A percentile compares a stretch with the other conserved stretches of the same genome.
These are phyloP conservation scores for Tolypocladium album DNA, from an alignment of 2,329 filamentous ascomycete genomes.

Conservation along the genomic window DNA sequence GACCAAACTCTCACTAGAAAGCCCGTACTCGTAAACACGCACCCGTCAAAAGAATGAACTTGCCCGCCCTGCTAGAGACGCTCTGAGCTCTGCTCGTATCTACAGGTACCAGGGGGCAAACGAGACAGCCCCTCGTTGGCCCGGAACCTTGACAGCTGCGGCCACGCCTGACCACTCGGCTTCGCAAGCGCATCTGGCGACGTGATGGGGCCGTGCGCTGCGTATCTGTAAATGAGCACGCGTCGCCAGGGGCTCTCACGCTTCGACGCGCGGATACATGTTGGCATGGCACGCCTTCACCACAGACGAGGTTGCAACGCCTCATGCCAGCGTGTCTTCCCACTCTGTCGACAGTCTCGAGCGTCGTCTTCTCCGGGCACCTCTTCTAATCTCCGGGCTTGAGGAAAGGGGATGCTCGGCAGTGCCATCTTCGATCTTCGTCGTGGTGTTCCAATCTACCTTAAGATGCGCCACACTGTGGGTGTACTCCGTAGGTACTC, in stretches of 20 bases:
- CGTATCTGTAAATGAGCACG: neutral
- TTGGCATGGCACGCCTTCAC: neutral
- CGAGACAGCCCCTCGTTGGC: neutral
- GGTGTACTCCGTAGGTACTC: too few species aligned
- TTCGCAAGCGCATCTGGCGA: neutral
- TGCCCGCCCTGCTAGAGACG: neutral
- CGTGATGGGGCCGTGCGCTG: neutral
- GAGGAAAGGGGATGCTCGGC: neutral
- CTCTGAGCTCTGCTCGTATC: neutral
- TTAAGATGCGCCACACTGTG: neutral
- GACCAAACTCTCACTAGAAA: neutral
- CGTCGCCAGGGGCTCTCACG: neutral
- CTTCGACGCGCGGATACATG: too few species aligned
- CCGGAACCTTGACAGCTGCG: neutral
- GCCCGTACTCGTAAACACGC: neutral
- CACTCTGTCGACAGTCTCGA: neutral
- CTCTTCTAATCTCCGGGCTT: neutral
- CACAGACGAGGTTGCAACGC: neutral
- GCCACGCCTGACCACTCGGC: neutral
- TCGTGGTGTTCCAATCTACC: neutral
- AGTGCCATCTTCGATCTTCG: neutral
- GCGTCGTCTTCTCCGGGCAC: neutral
- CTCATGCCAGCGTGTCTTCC: neutral
- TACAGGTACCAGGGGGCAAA: neutral
- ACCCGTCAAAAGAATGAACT: neutral